phyloP scores from a whole-genome alignment of 768 basidiomycete genomes.

The Leccinum variicolor region DNA sequence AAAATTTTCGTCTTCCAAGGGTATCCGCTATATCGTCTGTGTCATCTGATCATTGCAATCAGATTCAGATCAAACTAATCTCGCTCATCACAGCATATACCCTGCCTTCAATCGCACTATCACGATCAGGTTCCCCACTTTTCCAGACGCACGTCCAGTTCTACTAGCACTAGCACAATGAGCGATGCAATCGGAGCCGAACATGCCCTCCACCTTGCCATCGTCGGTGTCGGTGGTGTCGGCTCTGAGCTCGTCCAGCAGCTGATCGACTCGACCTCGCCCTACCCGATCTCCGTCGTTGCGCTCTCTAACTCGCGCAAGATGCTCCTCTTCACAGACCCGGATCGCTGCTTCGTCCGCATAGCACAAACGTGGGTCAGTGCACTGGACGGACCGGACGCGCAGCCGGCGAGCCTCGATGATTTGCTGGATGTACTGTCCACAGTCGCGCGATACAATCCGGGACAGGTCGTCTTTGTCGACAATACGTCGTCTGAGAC shows the following conservation, averaged over 20 bases:
- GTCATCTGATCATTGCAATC: constrained; percentile 14
- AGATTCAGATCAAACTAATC: background rate
- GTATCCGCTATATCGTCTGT: constrained; percentile 3
- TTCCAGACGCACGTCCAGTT: background rate
- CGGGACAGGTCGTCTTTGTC: constrained; percentile 64
- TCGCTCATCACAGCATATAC: background rate
- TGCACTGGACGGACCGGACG: constrained; percentile 41
- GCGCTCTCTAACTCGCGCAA: constrained; percentile 67
- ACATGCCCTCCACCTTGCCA: constrained; percentile 54
- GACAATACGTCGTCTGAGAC: constrained; percentile 90
- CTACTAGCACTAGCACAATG: constrained; percentile 9
- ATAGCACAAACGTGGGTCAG: constrained; percentile 33
- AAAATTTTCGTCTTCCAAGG: background rate
- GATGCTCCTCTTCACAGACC: constrained; percentile 49
- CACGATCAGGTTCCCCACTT: background rate
- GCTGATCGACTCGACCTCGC: constrained; percentile 52
- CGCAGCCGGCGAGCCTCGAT: constrained; percentile 36
- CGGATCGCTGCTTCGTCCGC: background rate
- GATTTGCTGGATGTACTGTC: constrained; percentile 42
- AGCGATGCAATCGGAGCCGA: constrained; percentile 8
- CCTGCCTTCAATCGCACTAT: background rate
- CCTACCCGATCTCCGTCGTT: constrained; percentile 60
- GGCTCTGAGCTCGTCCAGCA: constrained; percentile 86
- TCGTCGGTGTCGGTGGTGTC: constrained; percentile 92
- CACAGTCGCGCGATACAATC: constrained; percentile 40